Evolutionary conservation across 805 yeast species (phyloP).

Genomic region (Citeromyces nyonsensis): DNA sequence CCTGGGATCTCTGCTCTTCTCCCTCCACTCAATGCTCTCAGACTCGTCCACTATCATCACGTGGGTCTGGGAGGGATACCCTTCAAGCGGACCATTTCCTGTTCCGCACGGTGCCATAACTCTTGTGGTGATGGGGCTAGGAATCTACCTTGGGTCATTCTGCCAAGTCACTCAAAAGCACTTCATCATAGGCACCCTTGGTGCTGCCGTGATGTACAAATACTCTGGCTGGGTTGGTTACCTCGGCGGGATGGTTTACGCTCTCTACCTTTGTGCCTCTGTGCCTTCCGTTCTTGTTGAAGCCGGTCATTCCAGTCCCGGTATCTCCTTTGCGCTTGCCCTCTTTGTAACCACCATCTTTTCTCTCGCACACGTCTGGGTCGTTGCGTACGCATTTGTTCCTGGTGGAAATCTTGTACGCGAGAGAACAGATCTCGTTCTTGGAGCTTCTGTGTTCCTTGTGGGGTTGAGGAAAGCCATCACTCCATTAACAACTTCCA

Average conservation of each 20-base stretch:
- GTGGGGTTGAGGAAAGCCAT: conserved; percentile 17
- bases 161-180: not conserved
- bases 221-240: conserved; percentile 60
- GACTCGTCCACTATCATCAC: conserved; percentile 80
- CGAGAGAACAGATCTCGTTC: conserved; percentile 73
- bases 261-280: conserved; percentile 46
- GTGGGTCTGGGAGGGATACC: conserved; percentile 97
- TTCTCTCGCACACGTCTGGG: conserved; percentile 83
- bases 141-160: conserved; percentile 28
- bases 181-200: conserved; percentile 23
- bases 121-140: conserved; percentile 41
- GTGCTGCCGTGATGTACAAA: conserved; percentile 31
- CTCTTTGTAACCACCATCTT: conserved; percentile 35
- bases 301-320: conserved; percentile 37
- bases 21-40: conserved; percentile 56
- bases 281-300: conserved; percentile 47
- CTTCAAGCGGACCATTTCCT: conserved; percentile 76
- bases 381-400: conserved; percentile 95
- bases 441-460: conserved; percentile 35
- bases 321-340: conserved; percentile 31
- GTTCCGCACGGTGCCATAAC: conserved; percentile 69
- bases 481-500: not conserved
- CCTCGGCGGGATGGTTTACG: conserved; percentile 50
- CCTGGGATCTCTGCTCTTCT: conserved; percentile 62
- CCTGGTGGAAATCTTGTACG: conserved; percentile 84